Percentiles rank a stretch among this genome's conserved stretches.
phyloP scores from a whole-genome alignment of 2,329 filamentous ascomycete genomes.

The Fusarium equiseti region DNA sequence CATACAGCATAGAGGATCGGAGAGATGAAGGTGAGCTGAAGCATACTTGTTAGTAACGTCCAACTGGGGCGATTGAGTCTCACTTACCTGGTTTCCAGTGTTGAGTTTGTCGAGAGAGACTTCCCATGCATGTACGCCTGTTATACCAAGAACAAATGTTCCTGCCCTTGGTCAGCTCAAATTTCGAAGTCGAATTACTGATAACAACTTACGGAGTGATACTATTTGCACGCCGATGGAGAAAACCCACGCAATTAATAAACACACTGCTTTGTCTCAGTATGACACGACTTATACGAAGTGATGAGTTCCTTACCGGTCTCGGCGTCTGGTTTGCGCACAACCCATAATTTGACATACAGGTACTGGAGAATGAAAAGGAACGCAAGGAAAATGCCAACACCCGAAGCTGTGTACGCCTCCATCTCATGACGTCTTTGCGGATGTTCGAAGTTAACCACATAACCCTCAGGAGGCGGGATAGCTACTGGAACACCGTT shows the following conservation, averaged over 20 bases:
- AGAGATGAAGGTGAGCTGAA: slow-evolving; percentile 40
- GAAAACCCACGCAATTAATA: slow-evolving; percentile 38
- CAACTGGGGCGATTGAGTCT: fast-evolving
- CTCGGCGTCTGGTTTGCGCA: slow-evolving; percentile 39
- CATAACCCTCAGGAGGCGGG: slow-evolving; percentile 49
- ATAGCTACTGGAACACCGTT: slow-evolving; percentile 38
- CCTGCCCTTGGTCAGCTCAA: not conserved
- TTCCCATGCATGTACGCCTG: slow-evolving; percentile 52
- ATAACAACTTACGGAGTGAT: slow-evolving; percentile 29
- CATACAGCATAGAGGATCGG: slow-evolving; percentile 44
- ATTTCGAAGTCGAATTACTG: not conserved
- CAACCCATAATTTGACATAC: slow-evolving; percentile 43
- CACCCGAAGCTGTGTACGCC: slow-evolving; percentile 34
- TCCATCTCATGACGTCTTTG: slow-evolving; percentile 38
- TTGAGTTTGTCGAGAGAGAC: slow-evolving; percentile 42
- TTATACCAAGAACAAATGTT: slow-evolving; percentile 24
- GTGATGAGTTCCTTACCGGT: slow-evolving; percentile 25
- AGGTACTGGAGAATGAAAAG: slow-evolving; percentile 44
- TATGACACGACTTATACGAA: not conserved
- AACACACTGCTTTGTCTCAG: slow-evolving; percentile 29
- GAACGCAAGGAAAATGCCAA: slow-evolving; percentile 38
- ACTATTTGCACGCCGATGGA: slow-evolving; percentile 37
- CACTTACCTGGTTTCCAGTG: slow-evolving; percentile 17
- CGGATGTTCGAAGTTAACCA: slow-evolving; percentile 52
- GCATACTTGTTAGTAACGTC: not conserved